A percentile compares a stretch with the other conserved stretches of the same genome.
phyloP scores from a whole-genome alignment of 83 land plant genomes.

The Isoetes engelmannii region DNA sequence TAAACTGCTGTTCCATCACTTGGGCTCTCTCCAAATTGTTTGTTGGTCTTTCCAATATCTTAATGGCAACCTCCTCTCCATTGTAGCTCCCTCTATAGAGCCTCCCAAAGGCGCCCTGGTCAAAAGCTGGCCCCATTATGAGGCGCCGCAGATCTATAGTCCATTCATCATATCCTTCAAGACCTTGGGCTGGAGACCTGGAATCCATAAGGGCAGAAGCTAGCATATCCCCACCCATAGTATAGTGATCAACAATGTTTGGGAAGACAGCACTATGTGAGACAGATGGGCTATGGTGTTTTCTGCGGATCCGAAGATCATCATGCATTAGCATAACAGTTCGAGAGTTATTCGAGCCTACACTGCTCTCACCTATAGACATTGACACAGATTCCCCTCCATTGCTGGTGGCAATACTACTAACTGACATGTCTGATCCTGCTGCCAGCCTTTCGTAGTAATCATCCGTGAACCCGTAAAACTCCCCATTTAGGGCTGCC shows the following conservation, averaged over 20 bases:
- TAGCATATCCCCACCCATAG: conserved; percentile 44
- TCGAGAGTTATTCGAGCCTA: conserved; percentile 29
- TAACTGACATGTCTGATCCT: conserved; percentile 67
- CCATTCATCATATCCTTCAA: conserved; percentile 56
- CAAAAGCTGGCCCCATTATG: conserved; percentile 50
- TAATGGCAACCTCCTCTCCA: conserved; percentile 68
- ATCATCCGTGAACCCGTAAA: conserved; percentile 36
- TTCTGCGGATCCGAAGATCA: conserved; percentile 14
- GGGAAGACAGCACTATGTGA: conserved; percentile 47
- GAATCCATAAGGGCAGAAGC: conserved; percentile 50
- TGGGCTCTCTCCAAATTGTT: conserved; percentile 42
- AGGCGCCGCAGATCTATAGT: conserved; percentile 52
- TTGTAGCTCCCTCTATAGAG: conserved; percentile 53
- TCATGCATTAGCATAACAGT: conserved; percentile 23
- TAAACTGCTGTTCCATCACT: conserved; percentile 55
- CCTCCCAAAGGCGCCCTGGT: conserved; percentile 60
- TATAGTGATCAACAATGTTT: conserved; percentile 25
- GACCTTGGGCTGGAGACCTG: conserved; percentile 42
- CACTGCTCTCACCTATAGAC: conserved; percentile 30
- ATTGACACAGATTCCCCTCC: conserved; percentile 36
- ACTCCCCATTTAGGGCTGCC: conserved; percentile 6
- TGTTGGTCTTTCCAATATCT: conserved; percentile 64
- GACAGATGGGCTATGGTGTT: conserved; percentile 17
- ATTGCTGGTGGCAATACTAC: conserved; percentile 36
- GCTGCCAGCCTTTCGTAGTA: conserved; percentile 47